Percentiles rank a stretch among this genome's conserved stretches.
Evolutionary conservation across 179 eudicot species (phyloP).

Genomic region (Pouteria campechiana): DNA sequence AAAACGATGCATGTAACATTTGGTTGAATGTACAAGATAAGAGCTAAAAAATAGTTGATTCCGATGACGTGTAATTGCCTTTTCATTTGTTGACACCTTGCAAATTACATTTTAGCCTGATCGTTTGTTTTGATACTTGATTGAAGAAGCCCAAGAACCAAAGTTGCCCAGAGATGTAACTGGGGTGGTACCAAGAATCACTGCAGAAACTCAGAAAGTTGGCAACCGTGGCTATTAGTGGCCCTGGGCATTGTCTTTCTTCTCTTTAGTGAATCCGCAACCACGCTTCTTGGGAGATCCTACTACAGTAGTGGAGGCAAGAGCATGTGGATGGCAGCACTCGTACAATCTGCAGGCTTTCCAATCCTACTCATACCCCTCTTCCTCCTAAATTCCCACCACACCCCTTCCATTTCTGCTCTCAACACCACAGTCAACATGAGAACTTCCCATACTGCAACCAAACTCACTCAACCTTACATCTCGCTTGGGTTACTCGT

Average conservation of each 20-base stretch:
- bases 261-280: conserved; percentile 71
- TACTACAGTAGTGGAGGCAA: conserved; percentile 81
- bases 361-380: conserved; percentile 63
- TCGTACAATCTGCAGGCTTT: conserved; percentile 74
- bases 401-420: conserved; percentile 17
- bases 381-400: conserved; percentile 28
- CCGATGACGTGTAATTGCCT: no score
- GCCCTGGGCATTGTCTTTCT: conserved; percentile 48
- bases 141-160: no score
- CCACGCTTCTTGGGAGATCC: conserved; percentile 69
- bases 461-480: conserved; percentile 19
- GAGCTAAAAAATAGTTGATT: no score
- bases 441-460: conserved; percentile 20
- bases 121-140: no score
- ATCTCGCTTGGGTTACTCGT: conserved; percentile 28
- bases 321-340: conserved; percentile 71
- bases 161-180: no score
- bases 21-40: no score
- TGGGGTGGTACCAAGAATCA: no score
- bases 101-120: no score
- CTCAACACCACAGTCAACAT: no score
- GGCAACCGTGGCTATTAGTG: conserved; percentile 76
- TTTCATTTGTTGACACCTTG: no score
- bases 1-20: no score
- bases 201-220: no score